Evolutionary conservation across 257 asterid genomes (phyloP), one percentile per base, ranked within the genome.

Genomic region (Linaria vulgaris): DNA sequence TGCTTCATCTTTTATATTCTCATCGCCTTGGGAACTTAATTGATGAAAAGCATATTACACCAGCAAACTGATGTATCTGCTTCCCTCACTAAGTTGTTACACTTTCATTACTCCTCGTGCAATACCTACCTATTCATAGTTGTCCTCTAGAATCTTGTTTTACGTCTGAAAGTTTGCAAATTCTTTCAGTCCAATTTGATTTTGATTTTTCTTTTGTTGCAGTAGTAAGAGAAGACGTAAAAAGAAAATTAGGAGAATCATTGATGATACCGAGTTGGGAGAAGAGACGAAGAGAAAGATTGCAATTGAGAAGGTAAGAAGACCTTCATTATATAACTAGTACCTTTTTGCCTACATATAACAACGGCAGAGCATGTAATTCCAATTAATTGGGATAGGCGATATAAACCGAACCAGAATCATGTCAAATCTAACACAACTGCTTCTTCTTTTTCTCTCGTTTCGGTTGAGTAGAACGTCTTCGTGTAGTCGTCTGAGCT

Each of bases 201-300:
- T 53, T 7, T 66, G 55, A 12, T 72, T 60, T 21, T 68, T 50
- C 39, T 22, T 70, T 63, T 74, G 65, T 48, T 60, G 24, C 84
- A 85, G 96, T 70, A 64, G 85, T 46, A 87, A 74, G 79, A 83
- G 80, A 80, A 83, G 87, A 78, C 88, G 74, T 47, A 87, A 92
- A 74, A 92, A 89, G 94, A 92, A 72, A 77, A 92, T 92, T 44
- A 81, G 99, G 41, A 87, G 97, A 79, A 92, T 92, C 73, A 89
- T 92, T 61, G 99, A 92, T 75, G 99, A 92, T 66, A 61, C 99
- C 64, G 99, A 92, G 64, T 69, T 92, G 72, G 99, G 99, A 25
- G 99, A 92, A 80, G 99, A 92, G 79, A 92, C 99, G 11, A 83
- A 77, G 85, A 89, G 75, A 79, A 92, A 92, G 83, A 92, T 92